phyloP scores from a whole-genome alignment of 352 stramenopile species.

The Phytophthora aleatoria region DNA sequence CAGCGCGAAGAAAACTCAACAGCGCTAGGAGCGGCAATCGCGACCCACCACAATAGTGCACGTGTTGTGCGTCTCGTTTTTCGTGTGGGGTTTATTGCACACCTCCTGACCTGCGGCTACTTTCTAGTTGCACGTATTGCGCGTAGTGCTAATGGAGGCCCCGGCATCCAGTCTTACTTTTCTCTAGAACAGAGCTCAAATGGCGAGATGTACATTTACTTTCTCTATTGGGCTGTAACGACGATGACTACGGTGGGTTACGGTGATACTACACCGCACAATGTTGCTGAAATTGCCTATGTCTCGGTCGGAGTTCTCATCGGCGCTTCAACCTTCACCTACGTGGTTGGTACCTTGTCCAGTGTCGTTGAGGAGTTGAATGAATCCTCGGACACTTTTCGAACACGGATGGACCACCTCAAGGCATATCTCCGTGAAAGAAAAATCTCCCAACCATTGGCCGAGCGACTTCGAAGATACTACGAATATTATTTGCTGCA shows the following conservation, averaged over 20 bases:
- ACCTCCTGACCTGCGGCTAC: conserved; percentile 65
- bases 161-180: conserved; percentile 26
- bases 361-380: conserved; percentile 81
- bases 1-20: conserved; percentile 57
- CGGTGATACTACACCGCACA: conserved; percentile 66
- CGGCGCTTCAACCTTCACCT: conserved; percentile 72
- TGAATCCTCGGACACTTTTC: conserved; percentile 48
- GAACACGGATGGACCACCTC: conserved; percentile 71
- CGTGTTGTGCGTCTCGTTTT: conserved; percentile 62
- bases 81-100: conserved; percentile 68
- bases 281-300: conserved; percentile 60
- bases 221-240: conserved; percentile 77
- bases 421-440: conserved; percentile 82
- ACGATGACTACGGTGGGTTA: conserved; percentile 87
- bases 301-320: conserved; percentile 60
- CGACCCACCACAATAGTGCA: conserved; percentile 53
- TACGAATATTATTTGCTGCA: conserved; percentile 84
- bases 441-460: conserved; percentile 57
- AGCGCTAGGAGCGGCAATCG: conserved; percentile 28
- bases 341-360: conserved; percentile 79
- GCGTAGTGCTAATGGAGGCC: conserved; percentile 13
- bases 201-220: conserved; percentile 70
- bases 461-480: conserved; percentile 63
- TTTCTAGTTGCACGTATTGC: conserved; percentile 59
- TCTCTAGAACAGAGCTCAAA: conserved; percentile 21